Evolutionary conservation across 2,329 filamentous ascomycete genomes (phyloP).

Genomic region (Xylariaceae sp.): DNA sequence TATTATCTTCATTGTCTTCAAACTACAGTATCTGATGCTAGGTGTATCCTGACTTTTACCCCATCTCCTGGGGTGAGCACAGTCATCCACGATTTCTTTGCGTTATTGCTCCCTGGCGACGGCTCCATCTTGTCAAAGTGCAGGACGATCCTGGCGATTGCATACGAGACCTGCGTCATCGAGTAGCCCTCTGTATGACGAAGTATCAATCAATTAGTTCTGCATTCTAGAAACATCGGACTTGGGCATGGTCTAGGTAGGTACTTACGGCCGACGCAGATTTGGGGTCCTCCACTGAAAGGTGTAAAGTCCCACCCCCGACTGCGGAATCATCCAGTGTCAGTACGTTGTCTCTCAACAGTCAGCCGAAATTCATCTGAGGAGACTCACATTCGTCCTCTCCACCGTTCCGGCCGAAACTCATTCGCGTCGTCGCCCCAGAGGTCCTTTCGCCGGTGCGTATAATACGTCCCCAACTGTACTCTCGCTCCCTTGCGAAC

Average conservation of each 20-base stretch:
- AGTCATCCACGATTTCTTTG: slow-evolving; percentile 7
- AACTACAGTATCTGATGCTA: neutral
- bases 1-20: neutral
- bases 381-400: no score
- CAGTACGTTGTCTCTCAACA: no score
- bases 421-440: slow-evolving; percentile 8
- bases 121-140: slow-evolving; percentile 7
- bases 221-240: neutral
- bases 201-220: neutral
- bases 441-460: slow-evolving; percentile 5
- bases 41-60: slow-evolving; percentile 8
- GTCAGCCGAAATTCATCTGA: no score
- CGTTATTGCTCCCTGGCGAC: slow-evolving; percentile 9
- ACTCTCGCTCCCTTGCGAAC: slow-evolving; percentile 2
- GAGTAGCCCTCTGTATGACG: slow-evolving; percentile 6
- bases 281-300: slow-evolving; percentile 6
- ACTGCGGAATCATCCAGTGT: no score
- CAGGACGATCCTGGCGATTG: slow-evolving; percentile 6
- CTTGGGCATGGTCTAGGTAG: no score
- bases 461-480: neutral
- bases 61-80: slow-evolving; percentile 8
- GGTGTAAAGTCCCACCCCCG: slow-evolving; percentile 8
- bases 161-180: slow-evolving; percentile 5
- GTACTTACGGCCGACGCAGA: slow-evolving; percentile 5
- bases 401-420: slow-evolving; percentile 3